Conservation (phyloP, 805 yeast species). For the Yamadazyma takamatsuzukensis region DNA sequence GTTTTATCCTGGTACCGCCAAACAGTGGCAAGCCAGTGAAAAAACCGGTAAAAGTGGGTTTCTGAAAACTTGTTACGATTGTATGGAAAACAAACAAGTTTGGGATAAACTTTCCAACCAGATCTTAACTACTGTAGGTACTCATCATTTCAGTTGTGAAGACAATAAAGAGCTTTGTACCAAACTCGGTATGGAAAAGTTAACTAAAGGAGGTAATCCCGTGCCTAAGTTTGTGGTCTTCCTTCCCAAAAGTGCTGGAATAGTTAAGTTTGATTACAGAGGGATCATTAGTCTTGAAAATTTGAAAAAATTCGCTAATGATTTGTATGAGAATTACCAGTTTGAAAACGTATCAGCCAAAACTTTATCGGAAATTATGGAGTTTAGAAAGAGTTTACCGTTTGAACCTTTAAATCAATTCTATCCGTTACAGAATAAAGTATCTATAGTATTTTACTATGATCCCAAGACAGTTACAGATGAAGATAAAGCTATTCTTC, state of each 20-base stretch:
- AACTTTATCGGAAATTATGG: slow-evolving; percentile 28
- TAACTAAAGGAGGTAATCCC: slow-evolving; percentile 16
- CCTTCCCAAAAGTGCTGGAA: slow-evolving; percentile 47
- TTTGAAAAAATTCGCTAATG: slow-evolving; percentile 42
- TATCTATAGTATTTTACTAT: slow-evolving; percentile 53
- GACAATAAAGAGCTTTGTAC: slow-evolving; percentile 49
- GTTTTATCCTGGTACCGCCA: slow-evolving; percentile 59
- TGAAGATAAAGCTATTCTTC: slow-evolving; percentile 63
- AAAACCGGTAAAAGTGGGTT: slow-evolving; percentile 32
- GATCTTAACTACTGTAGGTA: slow-evolving; percentile 31
- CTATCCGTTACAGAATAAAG: slow-evolving; percentile 38
- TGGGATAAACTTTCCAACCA: slow-evolving; percentile 60
- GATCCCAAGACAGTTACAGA: slow-evolving; percentile 47
- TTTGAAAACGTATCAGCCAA: slow-evolving; percentile 30
- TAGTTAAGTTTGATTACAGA: slow-evolving; percentile 46
- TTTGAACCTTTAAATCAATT: slow-evolving; percentile 25
- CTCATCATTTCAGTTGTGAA: slow-evolving; percentile 62
- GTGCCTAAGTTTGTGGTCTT: slow-evolving; percentile 47
- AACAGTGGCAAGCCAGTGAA: slow-evolving; percentile 33
- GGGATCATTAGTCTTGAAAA: slow-evolving; percentile 27
- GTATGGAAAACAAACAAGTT: slow-evolving; percentile 46
- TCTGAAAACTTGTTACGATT: slow-evolving; percentile 40
- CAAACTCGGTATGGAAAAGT: slow-evolving; percentile 42
- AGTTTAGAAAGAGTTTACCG: slow-evolving; percentile 25
- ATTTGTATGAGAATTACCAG: slow-evolving; percentile 45